These are phyloP conservation scores for Yamadazyma atlantica DNA, from an alignment of 1,139 yeast genomes.

Conservation along the genomic window DNA sequence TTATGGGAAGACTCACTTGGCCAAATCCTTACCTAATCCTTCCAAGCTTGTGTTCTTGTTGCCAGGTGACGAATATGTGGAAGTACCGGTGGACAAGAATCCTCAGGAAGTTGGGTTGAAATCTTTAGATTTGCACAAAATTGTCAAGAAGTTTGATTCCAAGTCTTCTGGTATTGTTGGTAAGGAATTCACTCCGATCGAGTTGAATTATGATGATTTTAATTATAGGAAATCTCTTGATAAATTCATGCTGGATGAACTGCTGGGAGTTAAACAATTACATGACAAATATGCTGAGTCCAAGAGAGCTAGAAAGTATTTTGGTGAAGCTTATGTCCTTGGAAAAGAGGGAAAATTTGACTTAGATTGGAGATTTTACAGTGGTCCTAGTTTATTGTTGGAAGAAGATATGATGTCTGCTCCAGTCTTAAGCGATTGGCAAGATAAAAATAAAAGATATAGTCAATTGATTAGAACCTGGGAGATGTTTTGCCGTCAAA, in stretches of 20 bases:
- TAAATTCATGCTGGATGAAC: conserved; percentile 5
- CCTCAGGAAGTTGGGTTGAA: not conserved
- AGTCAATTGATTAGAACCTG: conserved; percentile 33
- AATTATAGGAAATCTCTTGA: conserved; percentile 5
- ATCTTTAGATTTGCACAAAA: not conserved
- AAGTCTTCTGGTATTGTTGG: not conserved
- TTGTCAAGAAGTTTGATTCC: not conserved
- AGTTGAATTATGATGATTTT: conserved; percentile 13
- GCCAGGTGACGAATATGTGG: conserved; percentile 11
- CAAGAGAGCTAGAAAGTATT: conserved; percentile 38
- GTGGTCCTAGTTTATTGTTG: conserved; percentile 20
- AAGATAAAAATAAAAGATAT: conserved; percentile 24
- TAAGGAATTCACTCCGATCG: conserved; percentile 4
- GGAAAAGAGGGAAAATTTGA: conserved; percentile 25
- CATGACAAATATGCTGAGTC: conserved; percentile 11
- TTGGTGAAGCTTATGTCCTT: conserved; percentile 47
- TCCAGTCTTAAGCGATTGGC: conserved; percentile 17
- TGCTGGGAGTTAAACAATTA: conserved; percentile 7
- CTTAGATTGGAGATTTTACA: conserved; percentile 48
- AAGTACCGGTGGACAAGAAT: conserved; percentile 10
- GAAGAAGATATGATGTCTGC: conserved; percentile 16
- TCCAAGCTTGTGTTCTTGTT: conserved; percentile 13
- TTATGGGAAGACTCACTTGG: conserved; percentile 12
- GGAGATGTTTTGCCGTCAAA: conserved; percentile 29
- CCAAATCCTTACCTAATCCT: conserved; percentile 16